phyloP scores from a whole-genome alignment of 805 yeast species.

The Pichia manshurica region DNA sequence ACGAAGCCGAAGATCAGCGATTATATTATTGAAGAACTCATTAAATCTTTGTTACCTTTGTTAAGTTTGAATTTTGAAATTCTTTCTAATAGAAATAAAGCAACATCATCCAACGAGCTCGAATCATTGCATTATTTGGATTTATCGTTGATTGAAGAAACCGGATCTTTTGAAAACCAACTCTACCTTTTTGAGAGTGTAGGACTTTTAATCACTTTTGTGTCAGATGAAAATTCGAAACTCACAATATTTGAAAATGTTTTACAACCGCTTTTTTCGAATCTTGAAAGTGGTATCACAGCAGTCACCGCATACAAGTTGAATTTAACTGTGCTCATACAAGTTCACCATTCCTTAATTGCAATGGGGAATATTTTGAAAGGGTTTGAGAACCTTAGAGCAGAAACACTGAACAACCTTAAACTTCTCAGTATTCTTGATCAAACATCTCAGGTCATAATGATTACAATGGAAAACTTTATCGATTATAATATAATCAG shows the following conservation, averaged over 20 bases:
- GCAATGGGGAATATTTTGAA: constrained; percentile 87
- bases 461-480: constrained; percentile 76
- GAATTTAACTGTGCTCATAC: constrained; percentile 47
- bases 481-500: constrained; percentile 62
- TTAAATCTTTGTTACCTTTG: constrained; percentile 56
- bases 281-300: constrained; percentile 59
- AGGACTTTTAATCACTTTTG: constrained; percentile 63
- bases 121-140: constrained; percentile 25
- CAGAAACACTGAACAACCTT: constrained; percentile 27
- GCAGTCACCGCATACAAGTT: constrained; percentile 24
- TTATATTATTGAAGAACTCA: constrained; percentile 46
- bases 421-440: constrained; percentile 28
- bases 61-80: constrained; percentile 57
- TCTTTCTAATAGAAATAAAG: constrained; percentile 21
- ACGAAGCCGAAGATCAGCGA: constrained; percentile 61
- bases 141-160: constrained; percentile 41
- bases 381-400: constrained; percentile 55
- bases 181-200: constrained; percentile 78
- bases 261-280: constrained; percentile 68
- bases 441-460: constrained; percentile 63
- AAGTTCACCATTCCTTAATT: constrained; percentile 80
- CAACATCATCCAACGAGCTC: constrained; percentile 17
- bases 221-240: constrained; percentile 39
- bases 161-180: constrained; percentile 69
- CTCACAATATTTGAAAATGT: constrained; percentile 54